Evolutionary conservation across 148 eudicot species (phyloP).

Genomic region (Chenopodium album): DNA sequence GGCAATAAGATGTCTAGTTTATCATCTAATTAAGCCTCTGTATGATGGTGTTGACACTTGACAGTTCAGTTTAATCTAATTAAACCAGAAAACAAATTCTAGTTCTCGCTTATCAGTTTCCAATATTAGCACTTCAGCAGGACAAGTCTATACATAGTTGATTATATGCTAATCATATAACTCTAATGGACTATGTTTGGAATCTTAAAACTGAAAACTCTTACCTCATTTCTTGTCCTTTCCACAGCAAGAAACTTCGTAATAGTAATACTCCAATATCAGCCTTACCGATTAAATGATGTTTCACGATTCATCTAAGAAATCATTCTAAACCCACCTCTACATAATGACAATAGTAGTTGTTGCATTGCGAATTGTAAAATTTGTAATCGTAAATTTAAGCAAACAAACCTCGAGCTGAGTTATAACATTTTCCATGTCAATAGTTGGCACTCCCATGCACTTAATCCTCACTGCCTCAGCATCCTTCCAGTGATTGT

Average conservation of each 20-base stretch:
- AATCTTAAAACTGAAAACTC: neutral
- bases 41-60: neutral
- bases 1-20: neutral
- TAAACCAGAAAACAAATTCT: neutral
- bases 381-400: neutral
- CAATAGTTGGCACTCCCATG: slow-evolving; percentile 96
- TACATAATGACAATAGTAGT: neutral
- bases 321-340: neutral
- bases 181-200: neutral
- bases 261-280: neutral
- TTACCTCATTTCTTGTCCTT: neutral
- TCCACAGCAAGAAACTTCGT: neutral
- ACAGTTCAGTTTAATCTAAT: neutral
- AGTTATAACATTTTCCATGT: slow-evolving; percentile 79
- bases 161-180: neutral
- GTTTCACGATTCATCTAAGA: neutral
- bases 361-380: neutral
- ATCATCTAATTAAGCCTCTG: neutral
- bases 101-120: neutral
- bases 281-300: neutral
- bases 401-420: slow-evolving; percentile 72
- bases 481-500: slow-evolving; percentile 82
- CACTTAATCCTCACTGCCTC: slow-evolving; percentile 93
- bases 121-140: neutral
- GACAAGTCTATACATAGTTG: neutral